Evolutionary conservation across 2,329 filamentous ascomycete genomes (phyloP).

Genomic region (Colletotrichum viniferum): DNA sequence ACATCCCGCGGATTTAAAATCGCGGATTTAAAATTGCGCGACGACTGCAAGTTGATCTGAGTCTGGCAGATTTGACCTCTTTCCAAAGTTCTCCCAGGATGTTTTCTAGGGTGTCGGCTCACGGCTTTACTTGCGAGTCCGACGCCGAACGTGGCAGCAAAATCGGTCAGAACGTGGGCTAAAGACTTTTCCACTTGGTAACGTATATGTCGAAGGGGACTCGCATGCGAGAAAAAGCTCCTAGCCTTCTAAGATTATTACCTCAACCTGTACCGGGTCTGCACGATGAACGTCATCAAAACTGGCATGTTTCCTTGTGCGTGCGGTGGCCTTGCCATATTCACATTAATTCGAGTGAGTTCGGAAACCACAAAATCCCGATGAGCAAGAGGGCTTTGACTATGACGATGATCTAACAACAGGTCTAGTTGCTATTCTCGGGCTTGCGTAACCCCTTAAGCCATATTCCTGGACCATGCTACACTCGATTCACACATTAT

Average conservation of each 20-base stretch:
- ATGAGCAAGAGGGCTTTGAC: rapidly evolving
- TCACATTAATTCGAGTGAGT: neutral
- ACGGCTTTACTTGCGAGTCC: neutral
- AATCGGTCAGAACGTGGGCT: neutral
- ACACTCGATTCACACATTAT: neutral
- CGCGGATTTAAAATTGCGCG: no score
- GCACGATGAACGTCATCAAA: neutral
- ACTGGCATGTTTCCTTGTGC: neutral
- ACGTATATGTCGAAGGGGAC: neutral
- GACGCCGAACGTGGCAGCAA: neutral
- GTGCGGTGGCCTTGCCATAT: neutral
- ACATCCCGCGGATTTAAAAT: neutral
- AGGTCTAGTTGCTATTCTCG: neutral
- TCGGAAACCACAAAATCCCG: neutral
- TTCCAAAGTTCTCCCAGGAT: no score
- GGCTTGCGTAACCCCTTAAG: neutral
- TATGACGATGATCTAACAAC: rapidly evolving
- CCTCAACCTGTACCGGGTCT: neutral
- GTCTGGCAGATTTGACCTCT: no score
- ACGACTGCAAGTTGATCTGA: no score
- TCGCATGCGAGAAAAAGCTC: rapidly evolving
- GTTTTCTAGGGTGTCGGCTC: neutral
- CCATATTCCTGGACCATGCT: neutral
- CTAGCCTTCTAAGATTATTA: neutral
- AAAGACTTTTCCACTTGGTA: neutral